Conservation (phyloP, 768 basidiomycete genomes). For the Tulasnella sp. region DNA sequence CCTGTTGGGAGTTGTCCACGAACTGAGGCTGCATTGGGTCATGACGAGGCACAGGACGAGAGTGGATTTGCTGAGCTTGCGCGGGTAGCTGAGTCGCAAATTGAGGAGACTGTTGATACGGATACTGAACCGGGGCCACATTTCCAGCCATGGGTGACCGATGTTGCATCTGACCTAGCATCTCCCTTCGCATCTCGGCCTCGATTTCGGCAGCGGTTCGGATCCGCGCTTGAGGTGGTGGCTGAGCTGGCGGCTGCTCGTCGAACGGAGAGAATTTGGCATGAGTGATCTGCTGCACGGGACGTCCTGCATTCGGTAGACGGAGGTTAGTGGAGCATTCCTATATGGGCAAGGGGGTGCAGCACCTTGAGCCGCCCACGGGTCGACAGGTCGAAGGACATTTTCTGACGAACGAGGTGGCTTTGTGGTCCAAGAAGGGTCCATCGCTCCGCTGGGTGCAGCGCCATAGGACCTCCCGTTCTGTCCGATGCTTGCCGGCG, state of each 20-base stretch:
- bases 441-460: background rate
- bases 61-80: constrained; percentile 1
- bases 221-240: constrained; percentile 24
- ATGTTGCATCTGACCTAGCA: background rate
- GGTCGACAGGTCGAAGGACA: background rate
- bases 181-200: constrained; percentile 39
- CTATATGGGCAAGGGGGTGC: constrained; percentile 6
- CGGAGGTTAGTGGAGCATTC: background rate
- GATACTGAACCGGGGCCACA: background rate
- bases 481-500: background rate
- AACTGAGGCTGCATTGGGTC: constrained; percentile 6
- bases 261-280: constrained; percentile 10
- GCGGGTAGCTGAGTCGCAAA: background rate
- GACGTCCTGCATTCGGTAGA: background rate
- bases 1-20: background rate
- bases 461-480: background rate
- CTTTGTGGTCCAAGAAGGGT: background rate
- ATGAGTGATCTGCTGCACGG: background rate
- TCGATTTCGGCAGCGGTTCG: constrained; percentile 75
- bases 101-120: background rate
- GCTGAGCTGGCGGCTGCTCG: background rate
- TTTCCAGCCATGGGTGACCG: background rate
- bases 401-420: constrained; percentile 30
- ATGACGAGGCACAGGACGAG: background rate
- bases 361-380: background rate